A percentile compares a stretch with the other conserved stretches of the same genome.
Conservation (phyloP, 139 green algal species). For the Spirogloea muscicola region DNA sequence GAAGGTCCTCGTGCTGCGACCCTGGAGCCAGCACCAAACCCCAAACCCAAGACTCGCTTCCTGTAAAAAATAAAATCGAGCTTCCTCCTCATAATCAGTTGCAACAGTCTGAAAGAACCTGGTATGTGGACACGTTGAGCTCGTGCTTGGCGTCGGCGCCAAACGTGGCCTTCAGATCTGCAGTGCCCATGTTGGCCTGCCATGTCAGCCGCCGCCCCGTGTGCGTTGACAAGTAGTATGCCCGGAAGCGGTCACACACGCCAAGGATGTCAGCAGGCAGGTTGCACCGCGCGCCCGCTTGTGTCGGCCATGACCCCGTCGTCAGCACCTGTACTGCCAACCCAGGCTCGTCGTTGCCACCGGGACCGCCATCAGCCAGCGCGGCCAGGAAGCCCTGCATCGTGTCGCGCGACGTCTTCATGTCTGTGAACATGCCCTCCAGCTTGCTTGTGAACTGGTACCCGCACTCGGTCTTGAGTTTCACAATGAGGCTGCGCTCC, state of each 20-base stretch:
- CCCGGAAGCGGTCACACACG: slow-evolving; percentile 68
- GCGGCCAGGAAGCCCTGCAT: slow-evolving; percentile 70
- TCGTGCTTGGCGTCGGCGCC: slow-evolving; percentile 64
- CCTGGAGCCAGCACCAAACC: too few relatives aligned
- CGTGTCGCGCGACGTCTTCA: slow-evolving; percentile 83
- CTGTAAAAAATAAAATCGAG: too few relatives aligned
- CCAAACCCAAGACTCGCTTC: too few relatives aligned
- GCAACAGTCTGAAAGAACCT: slow-evolving; percentile 12
- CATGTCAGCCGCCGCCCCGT: slow-evolving; percentile 85
- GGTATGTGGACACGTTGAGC: slow-evolving; percentile 85
- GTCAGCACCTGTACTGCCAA: slow-evolving; percentile 75
- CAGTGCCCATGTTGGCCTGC: slow-evolving; percentile 92
- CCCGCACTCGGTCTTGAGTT: slow-evolving; percentile 97
- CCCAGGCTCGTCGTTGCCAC: neutral
- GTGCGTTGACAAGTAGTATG: slow-evolving; percentile 78
- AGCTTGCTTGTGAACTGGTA: slow-evolving; percentile 98
- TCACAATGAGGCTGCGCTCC: slow-evolving; percentile 88
- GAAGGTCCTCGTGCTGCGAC: too few relatives aligned
- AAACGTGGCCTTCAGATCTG: slow-evolving; percentile 75
- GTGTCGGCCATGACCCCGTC: slow-evolving; percentile 87
- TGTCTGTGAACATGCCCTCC: slow-evolving; percentile 98
- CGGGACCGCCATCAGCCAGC: slow-evolving; percentile 11
- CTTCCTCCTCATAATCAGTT: too few relatives aligned
- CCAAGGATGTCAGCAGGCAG: slow-evolving; percentile 78
- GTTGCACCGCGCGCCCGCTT: slow-evolving; percentile 66